Evolutionary conservation across 768 basidiomycete species (phyloP), one percentile per base, ranked within the genome.

Genomic region (Lactifluus hygrophoroides): DNA sequence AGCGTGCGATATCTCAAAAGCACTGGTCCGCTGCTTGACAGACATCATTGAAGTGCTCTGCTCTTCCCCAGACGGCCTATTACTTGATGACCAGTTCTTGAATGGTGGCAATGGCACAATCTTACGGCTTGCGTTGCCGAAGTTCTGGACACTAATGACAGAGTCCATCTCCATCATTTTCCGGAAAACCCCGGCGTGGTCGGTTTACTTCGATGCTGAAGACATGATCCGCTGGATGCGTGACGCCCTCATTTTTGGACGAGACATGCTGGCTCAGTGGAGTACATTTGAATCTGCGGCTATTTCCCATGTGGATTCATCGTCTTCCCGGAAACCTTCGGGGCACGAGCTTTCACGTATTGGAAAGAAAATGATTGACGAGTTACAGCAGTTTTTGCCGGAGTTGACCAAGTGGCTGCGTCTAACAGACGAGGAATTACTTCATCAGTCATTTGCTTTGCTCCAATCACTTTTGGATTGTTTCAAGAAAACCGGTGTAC

Each of bases 191-290:
- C 86, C 86, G 0, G 67, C 75, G 14, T 99, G 96, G 96, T 81
- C 96, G 0, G 69, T 75, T 8, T 86, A 79, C 69, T 90, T 90
- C 69, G 85, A 88, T 54, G 84, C 82, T 65, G 80, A 84, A 27
- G 84, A 85, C 56, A 96, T 99, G 94, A 79, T 88, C 14, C 80
- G 84, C 32, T 99, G 96, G 96, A 98, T 99, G 96, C 83, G 94
- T 55, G 96, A 98, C 68, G 96, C 94, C 3, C 77, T 98, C 51
- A 94, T 98, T 62, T 93, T 96, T 66, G 94, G 87, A 9, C 74
- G 88, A 64, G 89, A 94, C 66, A 79, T 96, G 76, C 72, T 96
- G 47, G 86, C 83, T 3, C 85, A 92, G 62, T 82, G 92, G 72
- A 75, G 83, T 43, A 80, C 86, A 11, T 83, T 99, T 60, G 93